Conservation (phyloP, 1,284 basidiomycete genomes). For the Volvariella volvacea region DNA sequence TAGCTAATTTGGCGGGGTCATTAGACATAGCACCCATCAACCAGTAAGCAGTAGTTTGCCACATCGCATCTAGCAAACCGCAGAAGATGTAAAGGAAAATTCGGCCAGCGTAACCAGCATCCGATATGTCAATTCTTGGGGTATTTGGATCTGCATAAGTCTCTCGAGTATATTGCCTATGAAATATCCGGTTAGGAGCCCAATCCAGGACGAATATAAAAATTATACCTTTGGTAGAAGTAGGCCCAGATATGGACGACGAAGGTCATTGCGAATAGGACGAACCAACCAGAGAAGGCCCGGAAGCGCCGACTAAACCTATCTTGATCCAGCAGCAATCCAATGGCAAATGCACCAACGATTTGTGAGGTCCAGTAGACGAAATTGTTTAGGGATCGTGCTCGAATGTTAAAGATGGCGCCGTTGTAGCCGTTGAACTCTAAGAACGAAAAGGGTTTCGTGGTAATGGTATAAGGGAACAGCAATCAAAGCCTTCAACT, state of each 20-base stretch:
- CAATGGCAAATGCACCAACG: constrained; percentile 56
- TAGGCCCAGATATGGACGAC: constrained; percentile 63
- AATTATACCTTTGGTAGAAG: constrained; percentile 57
- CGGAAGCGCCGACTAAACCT: constrained; percentile 49
- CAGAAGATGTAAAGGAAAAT: constrained; percentile 58
- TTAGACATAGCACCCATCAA: constrained; percentile 57
- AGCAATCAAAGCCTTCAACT: no score
- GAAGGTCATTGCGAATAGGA: constrained; percentile 57
- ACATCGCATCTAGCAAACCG: constrained; percentile 52
- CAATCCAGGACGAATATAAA: neutral
- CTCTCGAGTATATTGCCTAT: constrained; percentile 54
- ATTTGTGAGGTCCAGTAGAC: constrained; percentile 68
- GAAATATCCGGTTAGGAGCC: neutral
- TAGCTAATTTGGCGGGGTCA: constrained; percentile 50
- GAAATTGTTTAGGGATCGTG: constrained; percentile 59
- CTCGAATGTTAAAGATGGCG: constrained; percentile 61
- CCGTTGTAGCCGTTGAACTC: constrained; percentile 66
- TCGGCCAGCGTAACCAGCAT: constrained; percentile 41
- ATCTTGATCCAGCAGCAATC: constrained; percentile 53
- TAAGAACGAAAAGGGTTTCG: constrained; percentile 15
- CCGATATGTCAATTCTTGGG: constrained; percentile 47
- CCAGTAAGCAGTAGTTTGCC: constrained; percentile 57
- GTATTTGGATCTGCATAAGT: constrained; percentile 26
- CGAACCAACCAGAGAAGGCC: constrained; percentile 55
- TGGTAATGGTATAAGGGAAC: no score